Percentiles rank a stretch among this genome's conserved stretches.
Conservation (phyloP, 176 grass and related monocot species). For the Raddia distichophylla region DNA sequence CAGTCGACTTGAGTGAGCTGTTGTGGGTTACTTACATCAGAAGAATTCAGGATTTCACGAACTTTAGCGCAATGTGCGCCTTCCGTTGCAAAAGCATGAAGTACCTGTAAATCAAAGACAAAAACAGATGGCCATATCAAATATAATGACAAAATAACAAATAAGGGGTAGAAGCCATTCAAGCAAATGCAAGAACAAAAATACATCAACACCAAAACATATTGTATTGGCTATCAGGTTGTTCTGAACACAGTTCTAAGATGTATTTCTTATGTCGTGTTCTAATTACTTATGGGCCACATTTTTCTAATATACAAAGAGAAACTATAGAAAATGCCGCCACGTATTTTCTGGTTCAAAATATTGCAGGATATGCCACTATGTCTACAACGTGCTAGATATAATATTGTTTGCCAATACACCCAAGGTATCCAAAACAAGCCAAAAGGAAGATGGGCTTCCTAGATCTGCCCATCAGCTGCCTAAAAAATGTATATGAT, state of each 20-base stretch:
- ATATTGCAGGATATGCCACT: slow-evolving; percentile 6
- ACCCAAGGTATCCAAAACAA: background rate
- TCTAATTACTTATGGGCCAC: background rate
- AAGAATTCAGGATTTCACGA: slow-evolving; percentile 86
- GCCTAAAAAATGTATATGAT: slow-evolving; percentile 7
- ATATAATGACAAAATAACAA: slow-evolving; percentile 7
- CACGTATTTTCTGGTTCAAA: slow-evolving; percentile 24
- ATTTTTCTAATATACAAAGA: background rate
- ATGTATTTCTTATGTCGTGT: background rate
- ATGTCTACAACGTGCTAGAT: background rate
- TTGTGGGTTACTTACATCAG: slow-evolving; percentile 68
- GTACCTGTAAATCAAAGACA: slow-evolving; percentile 59
- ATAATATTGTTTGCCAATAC: background rate
- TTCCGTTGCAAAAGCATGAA: slow-evolving; percentile 98
- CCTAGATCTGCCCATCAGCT: background rate
- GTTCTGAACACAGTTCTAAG: background rate
- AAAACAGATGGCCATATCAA: background rate
- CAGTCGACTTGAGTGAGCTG: slow-evolving; percentile 1
- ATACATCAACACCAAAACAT: background rate
- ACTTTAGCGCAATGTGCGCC: slow-evolving; percentile 95
- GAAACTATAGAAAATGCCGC: background rate
- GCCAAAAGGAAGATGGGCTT: slow-evolving; percentile 14
- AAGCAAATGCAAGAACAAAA: slow-evolving; percentile 3
- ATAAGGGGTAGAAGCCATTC: background rate
- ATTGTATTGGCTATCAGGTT: background rate